These are phyloP conservation scores for Crithidia acanthocephali DNA, from an alignment of 208 protist species.

Conservation along the genomic window DNA sequence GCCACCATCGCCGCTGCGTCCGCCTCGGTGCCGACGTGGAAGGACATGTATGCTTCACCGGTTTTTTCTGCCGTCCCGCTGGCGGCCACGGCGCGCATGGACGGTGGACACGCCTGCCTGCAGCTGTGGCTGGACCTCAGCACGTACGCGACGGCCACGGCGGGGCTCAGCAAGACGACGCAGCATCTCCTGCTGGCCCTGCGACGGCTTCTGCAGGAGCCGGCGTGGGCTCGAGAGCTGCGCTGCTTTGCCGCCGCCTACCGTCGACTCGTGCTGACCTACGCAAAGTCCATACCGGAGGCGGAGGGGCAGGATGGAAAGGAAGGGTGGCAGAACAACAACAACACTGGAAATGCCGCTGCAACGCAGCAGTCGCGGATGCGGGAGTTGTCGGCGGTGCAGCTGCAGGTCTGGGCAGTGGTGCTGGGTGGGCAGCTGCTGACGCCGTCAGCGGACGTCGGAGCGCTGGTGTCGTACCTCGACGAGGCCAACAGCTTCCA, in stretches of 20 bases:
- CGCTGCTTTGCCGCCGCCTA: constrained; percentile 31
- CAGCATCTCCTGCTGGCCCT: constrained; percentile 38
- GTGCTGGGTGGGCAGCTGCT: constrained; percentile 47
- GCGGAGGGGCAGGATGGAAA: neutral
- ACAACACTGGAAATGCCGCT: neutral
- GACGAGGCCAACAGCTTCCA: constrained; percentile 23
- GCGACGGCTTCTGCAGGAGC: constrained; percentile 31
- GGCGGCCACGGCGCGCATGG: neutral
- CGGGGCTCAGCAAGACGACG: constrained; percentile 37
- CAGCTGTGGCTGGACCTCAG: constrained; percentile 26
- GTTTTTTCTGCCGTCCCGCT: constrained; percentile 28
- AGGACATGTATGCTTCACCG: constrained; percentile 28
- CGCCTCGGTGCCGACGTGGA: constrained; percentile 5
- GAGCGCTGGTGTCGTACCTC: constrained; percentile 19
- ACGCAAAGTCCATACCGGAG: constrained; percentile 16
- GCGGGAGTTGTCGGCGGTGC: constrained; percentile 21
- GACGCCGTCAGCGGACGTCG: constrained; percentile 15
- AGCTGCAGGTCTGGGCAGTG: constrained; percentile 34
- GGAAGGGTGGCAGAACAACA: neutral
- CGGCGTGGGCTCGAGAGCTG: constrained; percentile 37
- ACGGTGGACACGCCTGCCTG: constrained; percentile 23
- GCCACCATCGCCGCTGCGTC: neutral
- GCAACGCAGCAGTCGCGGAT: neutral
- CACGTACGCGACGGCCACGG: constrained; percentile 31
- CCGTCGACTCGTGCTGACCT: constrained; percentile 24